phyloP scores from a whole-genome alignment of 2,329 filamentous ascomycete genomes.

The Lomentospora prolificans region DNA sequence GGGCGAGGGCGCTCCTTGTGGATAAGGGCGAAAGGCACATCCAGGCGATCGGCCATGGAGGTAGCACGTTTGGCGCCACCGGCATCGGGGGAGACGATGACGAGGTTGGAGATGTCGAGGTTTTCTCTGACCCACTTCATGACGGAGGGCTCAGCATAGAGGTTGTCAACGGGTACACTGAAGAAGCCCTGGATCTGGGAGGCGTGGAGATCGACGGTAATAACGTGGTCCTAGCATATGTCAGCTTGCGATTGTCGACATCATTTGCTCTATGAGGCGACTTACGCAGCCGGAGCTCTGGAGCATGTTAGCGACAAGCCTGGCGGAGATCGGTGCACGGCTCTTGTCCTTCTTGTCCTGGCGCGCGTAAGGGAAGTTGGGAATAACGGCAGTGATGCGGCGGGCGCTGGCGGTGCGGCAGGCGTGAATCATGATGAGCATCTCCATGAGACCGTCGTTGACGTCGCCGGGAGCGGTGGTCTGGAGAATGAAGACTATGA shows the following conservation, averaged over 20 bases:
- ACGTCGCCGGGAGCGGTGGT: slow-evolving; percentile 92
- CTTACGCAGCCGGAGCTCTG: slow-evolving; percentile 62
- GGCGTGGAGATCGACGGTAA: slow-evolving; percentile 93
- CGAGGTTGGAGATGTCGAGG: slow-evolving; percentile 68
- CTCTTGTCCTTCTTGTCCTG: slow-evolving; percentile 97
- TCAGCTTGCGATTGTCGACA: not conserved
- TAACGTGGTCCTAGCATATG: slow-evolving; percentile 40
- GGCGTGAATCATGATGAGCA: slow-evolving; percentile 96
- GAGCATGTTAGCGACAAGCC: slow-evolving; percentile 95
- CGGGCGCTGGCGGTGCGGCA: slow-evolving; percentile 62
- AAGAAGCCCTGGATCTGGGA: slow-evolving; percentile 96
- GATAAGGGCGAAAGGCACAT: slow-evolving; percentile 85
- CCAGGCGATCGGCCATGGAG: slow-evolving; percentile 83
- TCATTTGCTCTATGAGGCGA: not conserved
- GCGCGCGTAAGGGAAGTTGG: slow-evolving; percentile 91
- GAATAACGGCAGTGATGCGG: slow-evolving; percentile 83
- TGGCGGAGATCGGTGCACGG: slow-evolving; percentile 90
- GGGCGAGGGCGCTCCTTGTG: slow-evolving; percentile 85
- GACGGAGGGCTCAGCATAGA: slow-evolving; percentile 90
- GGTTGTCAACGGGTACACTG: slow-evolving; percentile 65
- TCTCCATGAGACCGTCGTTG: slow-evolving; percentile 96
- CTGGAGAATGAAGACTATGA: slow-evolving; percentile 74
- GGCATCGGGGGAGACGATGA: slow-evolving; percentile 91
- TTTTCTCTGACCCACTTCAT: slow-evolving; percentile 88
- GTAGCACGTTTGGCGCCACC: slow-evolving; percentile 92